Percentiles rank a stretch among this genome's conserved stretches.
Conservation (phyloP, 2,329 filamentous ascomycete species). For the Hawksworthiomyces lignivorus region DNA sequence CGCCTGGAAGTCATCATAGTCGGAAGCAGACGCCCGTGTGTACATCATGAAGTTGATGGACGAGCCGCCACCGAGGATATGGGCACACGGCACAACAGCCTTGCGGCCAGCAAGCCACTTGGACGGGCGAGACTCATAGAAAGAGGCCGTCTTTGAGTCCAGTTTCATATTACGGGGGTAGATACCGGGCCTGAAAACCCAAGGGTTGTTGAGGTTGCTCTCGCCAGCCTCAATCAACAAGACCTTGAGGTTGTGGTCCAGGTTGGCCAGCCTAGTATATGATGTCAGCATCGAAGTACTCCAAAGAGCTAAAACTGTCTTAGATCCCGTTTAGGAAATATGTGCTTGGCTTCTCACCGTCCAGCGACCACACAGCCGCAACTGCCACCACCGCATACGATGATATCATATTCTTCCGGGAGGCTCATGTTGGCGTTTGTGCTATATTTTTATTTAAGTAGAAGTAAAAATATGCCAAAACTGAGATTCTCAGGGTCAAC, state of each 20-base stretch:
- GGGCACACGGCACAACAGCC: conserved; percentile 67
- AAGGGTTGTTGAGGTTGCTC: conserved; percentile 70
- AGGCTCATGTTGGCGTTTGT: conserved; percentile 27
- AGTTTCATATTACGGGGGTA: conserved; percentile 73
- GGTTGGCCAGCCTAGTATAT: conserved; percentile 54
- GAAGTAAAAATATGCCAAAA: too few species aligned
- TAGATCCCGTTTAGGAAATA: too few species aligned
- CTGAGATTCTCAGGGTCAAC: too few species aligned
- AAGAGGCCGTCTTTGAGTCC: conserved; percentile 73
- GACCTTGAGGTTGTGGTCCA: conserved; percentile 66
- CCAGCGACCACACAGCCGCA: conserved; percentile 53
- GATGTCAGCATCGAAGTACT: background rate
- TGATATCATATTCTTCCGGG: conserved; percentile 74
- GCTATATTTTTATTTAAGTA: background rate
- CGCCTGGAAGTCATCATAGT: conserved; percentile 72
- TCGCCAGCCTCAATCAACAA: conserved; percentile 65
- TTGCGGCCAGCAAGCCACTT: conserved; percentile 63
- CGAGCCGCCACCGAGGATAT: conserved; percentile 64
- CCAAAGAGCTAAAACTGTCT: too few species aligned
- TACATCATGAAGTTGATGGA: conserved; percentile 80
- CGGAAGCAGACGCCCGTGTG: conserved; percentile 61
- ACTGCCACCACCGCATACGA: conserved; percentile 68
- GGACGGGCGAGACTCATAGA: conserved; percentile 70
- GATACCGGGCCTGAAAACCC: conserved; percentile 67
- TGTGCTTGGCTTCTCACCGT: conserved; percentile 35